Evolutionary conservation across 768 basidiomycete genomes (phyloP).

Genomic region (Suillus clintonianus): DNA sequence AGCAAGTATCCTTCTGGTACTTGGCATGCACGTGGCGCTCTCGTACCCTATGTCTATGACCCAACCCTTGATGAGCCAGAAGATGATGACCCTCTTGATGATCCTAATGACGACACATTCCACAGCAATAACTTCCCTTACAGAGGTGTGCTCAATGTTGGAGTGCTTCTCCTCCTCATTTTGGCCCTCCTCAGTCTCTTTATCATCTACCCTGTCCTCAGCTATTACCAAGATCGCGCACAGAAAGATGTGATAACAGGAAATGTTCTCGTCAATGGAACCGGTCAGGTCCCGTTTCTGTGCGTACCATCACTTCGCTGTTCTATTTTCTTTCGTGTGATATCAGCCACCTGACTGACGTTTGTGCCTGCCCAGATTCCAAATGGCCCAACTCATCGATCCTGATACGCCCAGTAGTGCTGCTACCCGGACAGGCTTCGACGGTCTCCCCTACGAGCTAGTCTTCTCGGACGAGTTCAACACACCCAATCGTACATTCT

Average conservation of each 20-base stretch:
- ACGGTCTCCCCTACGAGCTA: slow-evolving; percentile 66
- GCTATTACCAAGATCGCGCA: slow-evolving; percentile 44
- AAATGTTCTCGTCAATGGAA: slow-evolving; percentile 67
- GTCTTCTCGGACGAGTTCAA: slow-evolving; percentile 73
- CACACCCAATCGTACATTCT: slow-evolving; percentile 50
- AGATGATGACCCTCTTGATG: slow-evolving; percentile 79
- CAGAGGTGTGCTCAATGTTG: slow-evolving; percentile 69
- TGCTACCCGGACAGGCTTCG: slow-evolving; percentile 66
- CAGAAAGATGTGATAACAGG: slow-evolving; percentile 53
- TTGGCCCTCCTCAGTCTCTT: slow-evolving; percentile 69
- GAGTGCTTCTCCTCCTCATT: slow-evolving; percentile 65
- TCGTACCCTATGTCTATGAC: slow-evolving; percentile 74
- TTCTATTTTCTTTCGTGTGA: slow-evolving; percentile 12
- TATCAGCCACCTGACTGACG: background rate
- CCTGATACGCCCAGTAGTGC: slow-evolving; percentile 62
- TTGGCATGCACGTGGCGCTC: slow-evolving; percentile 30
- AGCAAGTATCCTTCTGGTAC: slow-evolving; percentile 65
- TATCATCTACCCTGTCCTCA: slow-evolving; percentile 77
- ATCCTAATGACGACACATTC: slow-evolving; percentile 43
- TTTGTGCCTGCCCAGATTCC: slow-evolving; percentile 18
- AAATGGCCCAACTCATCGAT: slow-evolving; percentile 69
- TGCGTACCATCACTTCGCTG: slow-evolving; percentile 21
- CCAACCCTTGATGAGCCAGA: slow-evolving; percentile 61
- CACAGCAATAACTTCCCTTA: slow-evolving; percentile 28
- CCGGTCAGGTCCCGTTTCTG: slow-evolving; percentile 65